A percentile compares a stretch with the other conserved stretches of the same genome.
Conservation (phyloP, 176 grass and related monocot genomes). For the Elaeis guineensis region DNA sequence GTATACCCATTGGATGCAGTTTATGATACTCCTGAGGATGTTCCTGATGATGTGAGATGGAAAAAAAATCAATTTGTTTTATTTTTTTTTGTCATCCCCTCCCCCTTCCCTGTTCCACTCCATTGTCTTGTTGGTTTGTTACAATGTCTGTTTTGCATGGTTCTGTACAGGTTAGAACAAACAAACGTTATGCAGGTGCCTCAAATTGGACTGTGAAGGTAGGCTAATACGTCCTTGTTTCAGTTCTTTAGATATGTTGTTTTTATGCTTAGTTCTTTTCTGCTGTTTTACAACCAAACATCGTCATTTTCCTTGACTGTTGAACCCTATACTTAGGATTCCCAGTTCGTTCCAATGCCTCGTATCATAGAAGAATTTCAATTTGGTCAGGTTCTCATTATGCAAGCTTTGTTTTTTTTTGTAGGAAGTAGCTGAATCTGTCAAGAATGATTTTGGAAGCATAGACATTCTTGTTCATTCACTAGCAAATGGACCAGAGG, state of each 20-base stretch:
- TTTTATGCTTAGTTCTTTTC: no score
- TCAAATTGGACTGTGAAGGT: conserved; percentile 99
- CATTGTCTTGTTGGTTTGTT: not conserved
- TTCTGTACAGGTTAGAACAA: conserved; percentile 49
- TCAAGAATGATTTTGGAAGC: conserved; percentile 91
- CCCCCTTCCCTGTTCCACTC: not conserved
- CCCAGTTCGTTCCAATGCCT: no score
- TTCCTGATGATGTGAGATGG: conserved; percentile 74
- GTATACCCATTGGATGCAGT: conserved; percentile 94
- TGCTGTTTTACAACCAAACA: no score
- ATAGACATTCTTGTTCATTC: conserved; percentile 98
- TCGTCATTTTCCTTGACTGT: no score
- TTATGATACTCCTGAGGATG: conserved; percentile 79
- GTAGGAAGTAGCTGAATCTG: conserved; percentile 85
- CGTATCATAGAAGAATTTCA: not conserved
- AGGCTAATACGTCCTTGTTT: not conserved
- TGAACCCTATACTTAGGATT: no score
- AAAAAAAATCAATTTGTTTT: no score
- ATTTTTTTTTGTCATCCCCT: no score
- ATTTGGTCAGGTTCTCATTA: not conserved
- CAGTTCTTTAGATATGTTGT: not conserved
- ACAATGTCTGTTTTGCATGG: not conserved
- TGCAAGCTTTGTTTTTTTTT: conserved; percentile 7
- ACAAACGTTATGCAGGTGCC: conserved; percentile 86
- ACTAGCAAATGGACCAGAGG: conserved; percentile 96